Evolutionary conservation across 139 green algal genomes (phyloP).

Genomic region (Desmodesmus armatus): DNA sequence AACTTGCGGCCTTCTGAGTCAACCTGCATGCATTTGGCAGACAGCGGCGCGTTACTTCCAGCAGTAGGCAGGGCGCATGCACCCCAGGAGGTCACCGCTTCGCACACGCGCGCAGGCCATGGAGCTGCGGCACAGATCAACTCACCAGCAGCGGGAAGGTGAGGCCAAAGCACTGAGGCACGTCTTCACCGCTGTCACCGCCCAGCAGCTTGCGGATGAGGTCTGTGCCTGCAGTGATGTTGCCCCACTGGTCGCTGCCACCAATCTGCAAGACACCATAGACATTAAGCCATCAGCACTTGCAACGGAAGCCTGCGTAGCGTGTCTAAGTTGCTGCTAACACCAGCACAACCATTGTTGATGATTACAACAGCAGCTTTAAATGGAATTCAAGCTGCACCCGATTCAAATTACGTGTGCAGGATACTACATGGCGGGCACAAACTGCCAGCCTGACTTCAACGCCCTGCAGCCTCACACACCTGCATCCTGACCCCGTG

Average conservation of each 20-base stretch:
- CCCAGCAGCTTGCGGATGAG: slow-evolving; percentile 83
- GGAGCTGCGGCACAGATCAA: neutral
- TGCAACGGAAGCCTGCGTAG: too few species aligned
- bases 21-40: slow-evolving; percentile 52
- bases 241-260: slow-evolving; percentile 98
- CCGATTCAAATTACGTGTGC: too few species aligned
- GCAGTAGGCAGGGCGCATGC: neutral
- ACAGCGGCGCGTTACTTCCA: neutral
- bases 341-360: too few species aligned
- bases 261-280: slow-evolving; percentile 78
- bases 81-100: neutral
- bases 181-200: slow-evolving; percentile 30
- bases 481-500: slow-evolving; percentile 90
- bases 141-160: slow-evolving; percentile 93
- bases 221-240: slow-evolving; percentile 96
- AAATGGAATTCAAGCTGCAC: too few species aligned
- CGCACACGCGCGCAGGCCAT: neutral
- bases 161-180: slow-evolving; percentile 81
- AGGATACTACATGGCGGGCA: too few species aligned
- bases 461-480: slow-evolving; percentile 95
- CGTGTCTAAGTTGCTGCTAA: too few species aligned
- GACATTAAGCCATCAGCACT: neutral
- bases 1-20: slow-evolving; percentile 96
- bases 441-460: too few species aligned
- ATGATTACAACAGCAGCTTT: too few species aligned